Evolutionary conservation across 148 eudicot species (phyloP).

Genomic region (Cornus suecica): DNA sequence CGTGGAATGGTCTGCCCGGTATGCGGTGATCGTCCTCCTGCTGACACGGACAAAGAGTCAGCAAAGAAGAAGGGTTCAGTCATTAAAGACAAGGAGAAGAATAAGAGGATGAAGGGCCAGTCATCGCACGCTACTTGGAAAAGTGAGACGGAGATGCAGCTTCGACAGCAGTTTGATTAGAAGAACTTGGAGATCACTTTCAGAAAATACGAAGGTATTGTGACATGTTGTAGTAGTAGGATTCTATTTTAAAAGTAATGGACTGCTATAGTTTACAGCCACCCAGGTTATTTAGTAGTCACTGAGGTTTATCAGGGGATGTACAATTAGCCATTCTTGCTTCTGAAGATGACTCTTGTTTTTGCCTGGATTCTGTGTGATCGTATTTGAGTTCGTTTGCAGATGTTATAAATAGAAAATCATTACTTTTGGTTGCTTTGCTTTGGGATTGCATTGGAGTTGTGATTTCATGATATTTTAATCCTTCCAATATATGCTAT

Average conservation of each 20-base stretch:
- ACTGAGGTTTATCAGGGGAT: too few species aligned
- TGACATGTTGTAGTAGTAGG: background rate
- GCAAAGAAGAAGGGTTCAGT: slow-evolving; percentile 77
- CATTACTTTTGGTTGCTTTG: too few species aligned
- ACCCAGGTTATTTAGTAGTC: background rate
- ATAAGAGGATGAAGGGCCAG: slow-evolving; percentile 95
- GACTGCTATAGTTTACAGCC: background rate
- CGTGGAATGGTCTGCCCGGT: slow-evolving; percentile 82
- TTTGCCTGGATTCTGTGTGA: too few species aligned
- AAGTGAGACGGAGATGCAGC: slow-evolving; percentile 97
- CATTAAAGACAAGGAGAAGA: slow-evolving; percentile 95
- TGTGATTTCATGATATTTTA: too few species aligned
- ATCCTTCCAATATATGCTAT: too few species aligned
- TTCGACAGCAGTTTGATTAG: slow-evolving; percentile 94
- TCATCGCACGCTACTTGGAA: slow-evolving; percentile 98
- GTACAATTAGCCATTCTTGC: too few species aligned
- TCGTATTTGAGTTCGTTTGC: too few species aligned
- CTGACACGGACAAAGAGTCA: slow-evolving; percentile 38
- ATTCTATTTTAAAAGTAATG: background rate
- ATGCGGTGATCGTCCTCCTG: slow-evolving; percentile 61
- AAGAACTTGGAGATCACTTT: background rate
- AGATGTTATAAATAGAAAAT: too few species aligned
- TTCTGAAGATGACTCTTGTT: too few species aligned
- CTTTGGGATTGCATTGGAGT: too few species aligned
- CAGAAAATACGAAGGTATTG: background rate